These are phyloP conservation scores for Cystobasidium ongulense DNA, from an alignment of 768 basidiomycete species.

Conservation along the genomic window DNA sequence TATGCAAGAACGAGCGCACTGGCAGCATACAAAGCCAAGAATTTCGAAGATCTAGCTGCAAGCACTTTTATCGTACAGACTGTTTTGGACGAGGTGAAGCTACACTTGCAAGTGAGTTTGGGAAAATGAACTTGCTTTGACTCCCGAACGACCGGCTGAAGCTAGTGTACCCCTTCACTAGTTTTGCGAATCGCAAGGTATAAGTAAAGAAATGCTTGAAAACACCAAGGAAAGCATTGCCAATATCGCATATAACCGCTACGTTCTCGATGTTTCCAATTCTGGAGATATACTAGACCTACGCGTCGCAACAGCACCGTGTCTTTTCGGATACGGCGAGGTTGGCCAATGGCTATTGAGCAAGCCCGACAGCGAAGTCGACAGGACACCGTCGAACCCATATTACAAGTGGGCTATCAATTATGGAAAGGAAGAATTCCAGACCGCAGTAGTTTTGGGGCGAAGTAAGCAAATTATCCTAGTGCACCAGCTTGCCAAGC, in stretches of 20 bases:
- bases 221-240: conserved; percentile 58
- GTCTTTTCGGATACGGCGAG: conserved; percentile 84
- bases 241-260: conserved; percentile 79
- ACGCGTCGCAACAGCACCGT: conserved; percentile 73
- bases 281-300: conserved; percentile 67
- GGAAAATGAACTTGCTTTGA: neutral
- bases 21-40: conserved; percentile 66
- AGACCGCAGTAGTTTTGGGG: neutral
- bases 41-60: conserved; percentile 57
- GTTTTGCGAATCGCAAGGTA: conserved; percentile 12
- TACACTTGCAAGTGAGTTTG: neutral
- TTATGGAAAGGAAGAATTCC: conserved; percentile 49
- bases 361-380: conserved; percentile 49
- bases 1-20: conserved; percentile 76
- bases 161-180: neutral
- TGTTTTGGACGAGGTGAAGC: conserved; percentile 56
- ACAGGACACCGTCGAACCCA: conserved; percentile 59
- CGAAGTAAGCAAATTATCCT: neutral
- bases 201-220: neutral
- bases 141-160: too few species aligned
- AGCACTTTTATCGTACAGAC: conserved; percentile 60
- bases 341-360: conserved; percentile 74
- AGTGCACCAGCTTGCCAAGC: neutral
- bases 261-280: conserved; percentile 68
- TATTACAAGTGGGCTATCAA: conserved; percentile 57